phyloP scores from a whole-genome alignment of 371 early-diverging fungal species.

The Circinella minor region DNA sequence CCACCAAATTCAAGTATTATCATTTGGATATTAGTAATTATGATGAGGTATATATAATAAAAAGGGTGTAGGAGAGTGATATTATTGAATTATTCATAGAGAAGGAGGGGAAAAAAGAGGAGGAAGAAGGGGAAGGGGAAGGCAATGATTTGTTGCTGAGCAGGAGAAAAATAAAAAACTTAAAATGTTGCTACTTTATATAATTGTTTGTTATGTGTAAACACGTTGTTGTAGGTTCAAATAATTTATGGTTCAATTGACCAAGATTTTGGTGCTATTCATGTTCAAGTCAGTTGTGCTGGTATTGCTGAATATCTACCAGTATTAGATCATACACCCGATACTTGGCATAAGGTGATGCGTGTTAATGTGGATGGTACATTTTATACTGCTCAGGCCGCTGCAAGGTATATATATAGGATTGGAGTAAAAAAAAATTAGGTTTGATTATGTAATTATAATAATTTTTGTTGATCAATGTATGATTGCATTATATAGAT shows the following conservation, averaged over 20 bases:
- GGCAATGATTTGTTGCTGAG: not conserved
- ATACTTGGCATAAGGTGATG: slow-evolving; percentile 31
- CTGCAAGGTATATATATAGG: slow-evolving; percentile 20
- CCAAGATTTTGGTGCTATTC: slow-evolving; percentile 25
- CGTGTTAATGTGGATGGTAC: slow-evolving; percentile 36
- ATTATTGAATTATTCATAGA: no score
- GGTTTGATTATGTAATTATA: not conserved
- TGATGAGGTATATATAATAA: slow-evolving; percentile 17
- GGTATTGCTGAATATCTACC: slow-evolving; percentile 30
- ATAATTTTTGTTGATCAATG: not conserved
- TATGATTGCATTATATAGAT: slow-evolving; percentile 1
- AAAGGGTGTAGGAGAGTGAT: not conserved
- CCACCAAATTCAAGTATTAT: slow-evolving; percentile 24
- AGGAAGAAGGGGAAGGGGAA: not conserved
- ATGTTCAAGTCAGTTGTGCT: slow-evolving; percentile 36
- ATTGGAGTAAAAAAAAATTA: not conserved
- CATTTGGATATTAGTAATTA: slow-evolving; percentile 31
- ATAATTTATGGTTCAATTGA: slow-evolving; percentile 23
- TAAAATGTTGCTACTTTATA: no score
- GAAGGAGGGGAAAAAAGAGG: no score
- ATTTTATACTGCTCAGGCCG: slow-evolving; percentile 36
- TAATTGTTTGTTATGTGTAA: no score
- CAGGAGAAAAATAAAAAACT: not conserved
- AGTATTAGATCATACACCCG: slow-evolving; percentile 30
- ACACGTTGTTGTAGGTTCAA: slow-evolving; percentile 20